phyloP scores from a whole-genome alignment of 768 basidiomycete species.

The Dictyophora rubrovolvata region DNA sequence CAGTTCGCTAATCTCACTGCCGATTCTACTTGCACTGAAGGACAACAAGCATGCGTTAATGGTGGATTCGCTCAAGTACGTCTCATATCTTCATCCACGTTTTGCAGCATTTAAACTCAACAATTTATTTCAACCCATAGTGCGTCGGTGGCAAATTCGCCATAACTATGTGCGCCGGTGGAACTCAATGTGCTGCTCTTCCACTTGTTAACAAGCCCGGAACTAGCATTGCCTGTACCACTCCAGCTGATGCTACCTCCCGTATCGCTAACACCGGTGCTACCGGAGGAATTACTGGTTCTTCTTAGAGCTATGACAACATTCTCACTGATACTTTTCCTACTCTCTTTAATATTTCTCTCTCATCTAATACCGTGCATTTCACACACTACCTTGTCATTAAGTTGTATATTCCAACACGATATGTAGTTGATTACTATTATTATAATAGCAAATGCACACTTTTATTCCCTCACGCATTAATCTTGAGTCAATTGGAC shows the following conservation, averaged over 20 bases:
- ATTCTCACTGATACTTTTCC: no score
- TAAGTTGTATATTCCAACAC: no score
- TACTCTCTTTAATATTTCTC: no score
- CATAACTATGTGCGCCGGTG: slow-evolving; percentile 27
- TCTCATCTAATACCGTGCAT: no score
- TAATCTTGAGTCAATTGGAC: no score
- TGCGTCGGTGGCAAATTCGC: slow-evolving; percentile 40
- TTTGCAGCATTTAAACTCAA: no score
- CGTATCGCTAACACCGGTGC: slow-evolving; percentile 36
- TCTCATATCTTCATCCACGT: neutral
- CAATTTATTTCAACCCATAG: neutral
- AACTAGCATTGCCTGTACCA: slow-evolving; percentile 39
- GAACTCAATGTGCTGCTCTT: slow-evolving; percentile 38
- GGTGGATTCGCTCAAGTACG: slow-evolving; percentile 35
- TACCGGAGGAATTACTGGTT: slow-evolving; percentile 31
- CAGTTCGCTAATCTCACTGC: slow-evolving; percentile 22
- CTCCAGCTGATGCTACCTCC: slow-evolving; percentile 31
- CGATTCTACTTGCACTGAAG: neutral
- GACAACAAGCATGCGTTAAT: slow-evolving; percentile 36
- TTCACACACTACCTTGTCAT: no score
- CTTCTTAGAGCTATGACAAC: no score
- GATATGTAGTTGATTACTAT: no score
- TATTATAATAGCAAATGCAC: no score
- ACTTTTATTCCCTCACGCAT: no score
- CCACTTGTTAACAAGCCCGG: slow-evolving; percentile 27